Conservation (phyloP, 2,329 filamentous ascomycete species). For the Exophiala mesophila region DNA sequence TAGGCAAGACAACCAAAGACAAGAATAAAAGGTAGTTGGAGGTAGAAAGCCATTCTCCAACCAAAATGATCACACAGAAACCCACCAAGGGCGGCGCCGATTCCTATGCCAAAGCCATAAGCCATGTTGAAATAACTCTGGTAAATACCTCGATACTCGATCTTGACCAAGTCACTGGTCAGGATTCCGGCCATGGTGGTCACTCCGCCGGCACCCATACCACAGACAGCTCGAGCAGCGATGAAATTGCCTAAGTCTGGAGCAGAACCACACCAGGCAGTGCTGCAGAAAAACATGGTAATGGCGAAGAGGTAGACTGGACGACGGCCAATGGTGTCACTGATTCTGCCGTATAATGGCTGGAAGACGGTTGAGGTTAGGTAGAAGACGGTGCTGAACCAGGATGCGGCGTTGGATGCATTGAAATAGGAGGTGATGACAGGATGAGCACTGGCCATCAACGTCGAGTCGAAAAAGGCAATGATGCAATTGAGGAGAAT, state of each 20-base stretch:
- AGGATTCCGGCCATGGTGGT: constrained; percentile 67
- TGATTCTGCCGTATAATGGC: constrained; percentile 68
- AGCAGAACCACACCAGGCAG: constrained; percentile 65
- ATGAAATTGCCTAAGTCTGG: constrained; percentile 66
- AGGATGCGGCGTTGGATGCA: constrained; percentile 72
- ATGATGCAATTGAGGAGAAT: constrained; percentile 55
- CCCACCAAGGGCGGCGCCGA: constrained; percentile 66
- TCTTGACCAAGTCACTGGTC: constrained; percentile 68
- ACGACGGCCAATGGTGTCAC: constrained; percentile 62
- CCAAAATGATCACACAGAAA: constrained; percentile 65
- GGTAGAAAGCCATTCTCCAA: constrained; percentile 68
- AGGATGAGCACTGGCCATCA: constrained; percentile 77
- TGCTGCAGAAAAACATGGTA: constrained; percentile 60
- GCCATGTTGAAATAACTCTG: constrained; percentile 56
- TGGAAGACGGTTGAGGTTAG: constrained; percentile 72
- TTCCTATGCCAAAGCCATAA: constrained; percentile 22
- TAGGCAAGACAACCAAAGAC: constrained; percentile 45
- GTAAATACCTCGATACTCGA: constrained; percentile 66
- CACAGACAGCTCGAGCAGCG: constrained; percentile 63
- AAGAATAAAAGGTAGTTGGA: constrained; percentile 53
- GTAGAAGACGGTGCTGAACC: constrained; percentile 74
- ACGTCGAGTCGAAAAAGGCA: constrained; percentile 66
- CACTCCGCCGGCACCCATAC: constrained; percentile 67
- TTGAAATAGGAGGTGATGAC: constrained; percentile 77
- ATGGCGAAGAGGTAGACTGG: constrained; percentile 60